Evolutionary conservation across 2,329 filamentous ascomycete genomes (phyloP).

Genomic region (Ilyonectria robusta): DNA sequence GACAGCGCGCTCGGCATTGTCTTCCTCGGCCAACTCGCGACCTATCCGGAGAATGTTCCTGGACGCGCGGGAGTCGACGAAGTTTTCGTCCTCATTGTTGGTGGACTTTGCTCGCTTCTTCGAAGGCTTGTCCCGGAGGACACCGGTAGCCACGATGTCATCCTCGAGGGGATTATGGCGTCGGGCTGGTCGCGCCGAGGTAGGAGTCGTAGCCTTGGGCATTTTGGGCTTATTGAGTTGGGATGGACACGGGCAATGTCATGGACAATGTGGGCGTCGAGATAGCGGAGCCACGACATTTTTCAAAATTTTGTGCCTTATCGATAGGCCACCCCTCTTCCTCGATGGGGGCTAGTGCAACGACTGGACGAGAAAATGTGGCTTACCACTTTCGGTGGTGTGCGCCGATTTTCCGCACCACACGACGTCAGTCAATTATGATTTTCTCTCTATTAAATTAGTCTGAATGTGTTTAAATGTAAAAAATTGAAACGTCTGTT

Average conservation of each 20-base stretch:
- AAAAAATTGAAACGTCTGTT: no score
- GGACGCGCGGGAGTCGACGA: slow-evolving; percentile 90
- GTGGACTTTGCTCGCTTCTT: slow-evolving; percentile 77
- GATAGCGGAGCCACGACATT: slow-evolving; percentile 40
- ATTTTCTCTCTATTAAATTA: background rate
- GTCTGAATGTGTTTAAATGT: no score
- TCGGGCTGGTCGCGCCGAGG: slow-evolving; percentile 70
- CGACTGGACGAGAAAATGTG: slow-evolving; percentile 8
- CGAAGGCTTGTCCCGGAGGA: slow-evolving; percentile 80
- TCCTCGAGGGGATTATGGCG: slow-evolving; percentile 94
- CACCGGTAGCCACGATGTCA: slow-evolving; percentile 80
- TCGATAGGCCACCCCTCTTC: slow-evolving; percentile 58
- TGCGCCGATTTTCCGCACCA: slow-evolving; percentile 6
- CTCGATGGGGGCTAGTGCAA: slow-evolving; percentile 47
- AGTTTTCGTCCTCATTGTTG: slow-evolving; percentile 75
- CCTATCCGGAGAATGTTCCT: slow-evolving; percentile 91
- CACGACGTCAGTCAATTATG: background rate
- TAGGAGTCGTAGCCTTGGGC: slow-evolving; percentile 82
- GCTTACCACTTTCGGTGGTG: slow-evolving; percentile 52
- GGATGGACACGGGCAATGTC: slow-evolving; percentile 30
- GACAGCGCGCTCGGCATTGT: slow-evolving; percentile 61
- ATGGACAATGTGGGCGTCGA: slow-evolving; percentile 44
- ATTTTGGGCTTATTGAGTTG: slow-evolving; percentile 63
- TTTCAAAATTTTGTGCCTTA: slow-evolving; percentile 57
- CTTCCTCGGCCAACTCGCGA: slow-evolving; percentile 89